Evolutionary conservation across 495 filamentous ascomycete genomes (phyloP), one percentile per base, ranked within the genome.

Genomic region (Trichoderma asperelloides): DNA sequence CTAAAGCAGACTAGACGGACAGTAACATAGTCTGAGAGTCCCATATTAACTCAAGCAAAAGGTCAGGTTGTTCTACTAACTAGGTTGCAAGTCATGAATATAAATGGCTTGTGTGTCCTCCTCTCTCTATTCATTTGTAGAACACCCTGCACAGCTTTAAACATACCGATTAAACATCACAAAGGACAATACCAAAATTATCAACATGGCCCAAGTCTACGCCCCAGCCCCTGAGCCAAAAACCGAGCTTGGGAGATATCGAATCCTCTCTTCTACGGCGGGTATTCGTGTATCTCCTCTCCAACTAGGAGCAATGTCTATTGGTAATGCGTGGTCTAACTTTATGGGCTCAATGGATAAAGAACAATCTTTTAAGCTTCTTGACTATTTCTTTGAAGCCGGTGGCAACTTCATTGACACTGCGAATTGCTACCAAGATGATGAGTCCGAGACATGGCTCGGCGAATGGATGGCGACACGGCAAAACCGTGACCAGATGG

Each of bases 361-460:
- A 49, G 65, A 65, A 18, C 37, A 60, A 11, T 66, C 73, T 1
- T 74, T 74, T 55, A 43, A 68, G n/a, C 67, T 90, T 6, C 77
- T 90, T 33, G 87, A 89, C 70, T 78, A 72, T 64, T 88, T 79
- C 76, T 79, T 82, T 62, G 70, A 75, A 16, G 74, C 78, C 49
- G 87, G 87, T 12, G 88, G 88, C 39, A 90, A 90, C 76, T 89
- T 90, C 77, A 88, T 91, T 71, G 88, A 91, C 69, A 90, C 87
- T 6, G 81, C 86, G 41, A 88, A 85, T 70, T 80, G 76, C 73
- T 92, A 92, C 77, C 86, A 91, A 68, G 70, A 75, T 41, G 87
- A 81, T 62, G 71, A 89, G 66, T 88, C 86, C 9, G 89, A 91
- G 70, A 67, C 67, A 15, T 87, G 84, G 84, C 70, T 92, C 25